These are phyloP conservation scores for Colletotrichum plurivorum DNA, from an alignment of 2,329 filamentous ascomycete genomes.

Conservation along the genomic window DNA sequence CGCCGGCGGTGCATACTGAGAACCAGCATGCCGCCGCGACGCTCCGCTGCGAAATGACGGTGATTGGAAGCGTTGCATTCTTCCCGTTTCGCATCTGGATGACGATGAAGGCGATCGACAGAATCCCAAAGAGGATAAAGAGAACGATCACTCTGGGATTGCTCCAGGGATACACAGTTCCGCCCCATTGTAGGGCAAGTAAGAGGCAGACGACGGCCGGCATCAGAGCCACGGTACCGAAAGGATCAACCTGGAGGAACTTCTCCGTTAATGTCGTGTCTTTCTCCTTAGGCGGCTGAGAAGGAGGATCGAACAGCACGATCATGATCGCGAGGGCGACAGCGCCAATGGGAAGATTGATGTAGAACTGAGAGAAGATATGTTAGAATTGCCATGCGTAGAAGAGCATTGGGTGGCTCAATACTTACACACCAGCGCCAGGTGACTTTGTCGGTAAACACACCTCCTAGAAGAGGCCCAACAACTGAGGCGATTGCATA, in stretches of 20 bases:
- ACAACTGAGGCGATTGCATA: slow-evolving; percentile 52
- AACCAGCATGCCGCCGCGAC: slow-evolving; percentile 44
- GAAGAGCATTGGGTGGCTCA: not conserved
- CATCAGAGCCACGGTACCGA: slow-evolving; percentile 43
- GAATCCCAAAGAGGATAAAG: slow-evolving; percentile 49
- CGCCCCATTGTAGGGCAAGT: slow-evolving; percentile 61
- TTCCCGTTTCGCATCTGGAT: slow-evolving; percentile 51
- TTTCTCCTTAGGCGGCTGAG: slow-evolving; percentile 7
- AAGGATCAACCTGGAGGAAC: slow-evolving; percentile 43
- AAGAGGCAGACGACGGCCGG: slow-evolving; percentile 54
- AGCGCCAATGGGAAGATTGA: slow-evolving; percentile 48
- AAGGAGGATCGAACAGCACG: slow-evolving; percentile 42
- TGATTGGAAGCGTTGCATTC: slow-evolving; percentile 53
- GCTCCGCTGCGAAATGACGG: slow-evolving; percentile 51
- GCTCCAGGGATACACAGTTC: slow-evolving; percentile 50
- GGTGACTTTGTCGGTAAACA: slow-evolving; percentile 46
- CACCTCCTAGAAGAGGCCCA: slow-evolving; percentile 47
- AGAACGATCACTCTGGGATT: slow-evolving; percentile 50
- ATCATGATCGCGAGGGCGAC: slow-evolving; percentile 45
- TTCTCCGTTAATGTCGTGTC: slow-evolving; percentile 12
- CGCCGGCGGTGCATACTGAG: slow-evolving; percentile 42
- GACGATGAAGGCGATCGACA: slow-evolving; percentile 47
- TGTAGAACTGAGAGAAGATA: slow-evolving; percentile 41
- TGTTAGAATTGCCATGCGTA: not conserved
- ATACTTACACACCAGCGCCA: slow-evolving; percentile 50